Conservation (phyloP, 208 protist genomes). For the Acanthamoeba culbertsoni region DNA sequence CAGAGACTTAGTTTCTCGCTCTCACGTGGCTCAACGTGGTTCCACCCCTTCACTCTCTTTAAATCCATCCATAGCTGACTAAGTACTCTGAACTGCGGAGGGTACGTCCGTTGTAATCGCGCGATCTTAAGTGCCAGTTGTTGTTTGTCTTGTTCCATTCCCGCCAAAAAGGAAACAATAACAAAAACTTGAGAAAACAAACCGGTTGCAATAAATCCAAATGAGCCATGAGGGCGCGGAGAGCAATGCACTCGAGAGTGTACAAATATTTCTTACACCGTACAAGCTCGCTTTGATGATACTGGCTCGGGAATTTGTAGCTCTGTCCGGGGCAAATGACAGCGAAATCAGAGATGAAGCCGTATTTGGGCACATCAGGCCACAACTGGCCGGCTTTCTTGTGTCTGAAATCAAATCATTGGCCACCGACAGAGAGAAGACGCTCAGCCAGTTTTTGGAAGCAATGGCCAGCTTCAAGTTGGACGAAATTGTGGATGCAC, state of each 20-base stretch:
- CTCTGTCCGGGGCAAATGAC: neutral
- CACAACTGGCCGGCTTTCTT: neutral
- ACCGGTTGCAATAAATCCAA: neutral
- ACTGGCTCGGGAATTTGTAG: neutral
- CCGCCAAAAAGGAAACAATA: neutral
- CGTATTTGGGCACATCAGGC: neutral
- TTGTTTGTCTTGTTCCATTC: neutral
- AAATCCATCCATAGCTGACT: neutral
- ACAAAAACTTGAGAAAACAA: neutral
- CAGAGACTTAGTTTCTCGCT: neutral
- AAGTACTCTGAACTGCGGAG: neutral
- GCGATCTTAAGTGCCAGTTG: neutral
- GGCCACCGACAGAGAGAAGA: neutral
- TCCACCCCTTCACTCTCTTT: neutral
- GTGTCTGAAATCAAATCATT: neutral
- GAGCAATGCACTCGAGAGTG: neutral
- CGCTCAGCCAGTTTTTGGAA: neutral
- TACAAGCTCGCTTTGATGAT: neutral
- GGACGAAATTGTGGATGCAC: neutral
- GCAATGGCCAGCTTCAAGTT: neutral
- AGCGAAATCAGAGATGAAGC: neutral
- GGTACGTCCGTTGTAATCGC: neutral
- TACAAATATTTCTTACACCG: neutral
- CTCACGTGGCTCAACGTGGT: neutral
- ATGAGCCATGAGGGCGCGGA: neutral